Evolutionary conservation across 441 rosid species (phyloP).

Genomic region (Euphorbia celastroides): DNA sequence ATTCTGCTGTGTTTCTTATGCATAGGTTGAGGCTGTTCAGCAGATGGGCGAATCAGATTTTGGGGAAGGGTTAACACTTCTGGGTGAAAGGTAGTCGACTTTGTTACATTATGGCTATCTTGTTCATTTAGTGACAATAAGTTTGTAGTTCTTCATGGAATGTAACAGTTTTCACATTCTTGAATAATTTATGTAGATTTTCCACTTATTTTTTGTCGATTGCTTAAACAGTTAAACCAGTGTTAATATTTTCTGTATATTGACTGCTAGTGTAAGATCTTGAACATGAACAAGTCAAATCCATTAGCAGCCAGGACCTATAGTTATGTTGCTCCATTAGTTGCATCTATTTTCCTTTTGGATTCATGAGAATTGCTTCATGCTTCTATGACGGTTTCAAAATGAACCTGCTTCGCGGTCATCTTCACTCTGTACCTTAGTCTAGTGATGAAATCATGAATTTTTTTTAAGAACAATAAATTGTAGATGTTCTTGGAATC

Average conservation of each 20-base stretch:
- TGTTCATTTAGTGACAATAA: conserved; percentile 4
- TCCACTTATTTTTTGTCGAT: neutral
- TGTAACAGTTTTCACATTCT: neutral
- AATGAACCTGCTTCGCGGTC: no score
- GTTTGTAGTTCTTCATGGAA: neutral
- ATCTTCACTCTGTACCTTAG: no score
- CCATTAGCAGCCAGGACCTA: no score
- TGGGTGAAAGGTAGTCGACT: conserved; percentile 58
- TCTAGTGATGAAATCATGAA: neutral
- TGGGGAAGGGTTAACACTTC: conserved; percentile 95
- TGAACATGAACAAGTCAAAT: neutral
- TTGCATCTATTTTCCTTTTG: no score
- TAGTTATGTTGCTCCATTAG: no score
- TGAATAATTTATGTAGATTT: neutral
- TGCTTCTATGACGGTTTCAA: no score
- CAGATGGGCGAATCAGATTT: conserved; percentile 54
- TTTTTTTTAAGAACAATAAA: no score
- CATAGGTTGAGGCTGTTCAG: conserved; percentile 57
- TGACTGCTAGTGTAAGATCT: neutral
- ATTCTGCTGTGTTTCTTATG: conserved; percentile 8
- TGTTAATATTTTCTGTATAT: neutral
- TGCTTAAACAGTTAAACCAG: neutral
- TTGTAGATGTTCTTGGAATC: no score
- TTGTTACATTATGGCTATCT: conserved; percentile 10
- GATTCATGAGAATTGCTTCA: no score